These are phyloP conservation scores for Fraxinus dipetala DNA, from an alignment of 305 asterid genomes.

Conservation along the genomic window DNA sequence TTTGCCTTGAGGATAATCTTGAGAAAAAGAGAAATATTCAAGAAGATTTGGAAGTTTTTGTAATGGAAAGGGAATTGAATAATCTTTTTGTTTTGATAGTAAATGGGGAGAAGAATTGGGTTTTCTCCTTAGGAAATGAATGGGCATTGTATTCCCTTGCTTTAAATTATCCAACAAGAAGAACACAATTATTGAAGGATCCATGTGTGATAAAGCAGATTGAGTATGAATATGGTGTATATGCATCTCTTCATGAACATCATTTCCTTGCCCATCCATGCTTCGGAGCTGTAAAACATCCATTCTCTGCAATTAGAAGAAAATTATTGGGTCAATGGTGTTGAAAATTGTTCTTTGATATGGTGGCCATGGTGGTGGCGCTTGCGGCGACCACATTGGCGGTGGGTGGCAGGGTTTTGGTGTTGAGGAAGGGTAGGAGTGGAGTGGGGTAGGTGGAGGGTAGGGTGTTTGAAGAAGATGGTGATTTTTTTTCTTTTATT, in stretches of 20 bases:
- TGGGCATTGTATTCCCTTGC: constrained; percentile 44
- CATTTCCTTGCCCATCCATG: constrained; percentile 3
- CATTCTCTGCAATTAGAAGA: background rate
- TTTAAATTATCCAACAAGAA: constrained; percentile 52
- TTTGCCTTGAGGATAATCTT: constrained; percentile 53
- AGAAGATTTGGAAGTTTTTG: constrained; percentile 45
- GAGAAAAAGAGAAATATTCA: constrained; percentile 39
- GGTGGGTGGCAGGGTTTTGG: too few species aligned
- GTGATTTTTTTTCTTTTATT: too few species aligned
- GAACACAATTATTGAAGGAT: constrained; percentile 58
- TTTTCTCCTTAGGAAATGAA: constrained; percentile 52
- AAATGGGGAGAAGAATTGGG: constrained; percentile 32
- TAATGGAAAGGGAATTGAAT: constrained; percentile 58
- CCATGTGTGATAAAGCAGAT: constrained; percentile 46
- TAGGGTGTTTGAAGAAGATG: too few species aligned
- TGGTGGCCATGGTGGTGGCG: too few species aligned
- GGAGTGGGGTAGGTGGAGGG: too few species aligned
- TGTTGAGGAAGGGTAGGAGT: too few species aligned
- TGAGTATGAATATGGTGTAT: constrained; percentile 38
- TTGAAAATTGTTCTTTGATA: too few species aligned
- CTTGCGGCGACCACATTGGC: too few species aligned
- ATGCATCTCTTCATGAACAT: constrained; percentile 20
- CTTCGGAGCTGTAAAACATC: background rate
- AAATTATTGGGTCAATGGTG: too few species aligned
- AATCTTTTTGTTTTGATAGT: constrained; percentile 51